phyloP scores from a whole-genome alignment of 495 filamentous ascomycete genomes.

The Haplographium delicatum region DNA sequence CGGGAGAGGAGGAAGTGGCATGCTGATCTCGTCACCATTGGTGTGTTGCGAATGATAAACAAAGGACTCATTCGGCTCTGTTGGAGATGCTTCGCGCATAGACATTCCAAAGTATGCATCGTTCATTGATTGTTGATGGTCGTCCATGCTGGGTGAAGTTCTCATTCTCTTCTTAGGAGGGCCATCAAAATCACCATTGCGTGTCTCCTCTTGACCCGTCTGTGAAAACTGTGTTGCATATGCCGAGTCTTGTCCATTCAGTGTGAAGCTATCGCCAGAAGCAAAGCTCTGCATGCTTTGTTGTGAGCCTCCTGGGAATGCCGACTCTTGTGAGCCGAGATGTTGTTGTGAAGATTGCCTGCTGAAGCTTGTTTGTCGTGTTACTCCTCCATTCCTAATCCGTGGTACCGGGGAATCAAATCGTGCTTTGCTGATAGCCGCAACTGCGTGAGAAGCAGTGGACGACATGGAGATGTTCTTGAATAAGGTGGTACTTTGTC shows the following conservation, averaged over 20 bases:
- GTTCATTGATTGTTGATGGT: constrained; percentile 25
- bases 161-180: constrained; percentile 81
- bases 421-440: constrained; percentile 90
- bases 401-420: constrained; percentile 81
- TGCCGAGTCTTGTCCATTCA: constrained; percentile 49
- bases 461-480: constrained; percentile 93
- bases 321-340: constrained; percentile 58
- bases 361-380: constrained; percentile 46
- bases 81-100: constrained; percentile 64
- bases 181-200: constrained; percentile 27
- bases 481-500: constrained; percentile 81
- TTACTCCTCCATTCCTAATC: constrained; percentile 34
- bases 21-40: constrained; percentile 44
- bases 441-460: constrained; percentile 85
- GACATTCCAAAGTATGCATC: constrained; percentile 47
- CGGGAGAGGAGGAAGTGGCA: constrained; percentile 64
- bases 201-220: constrained; percentile 6
- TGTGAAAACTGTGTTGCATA: constrained; percentile 37
- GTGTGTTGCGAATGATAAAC: constrained; percentile 56
- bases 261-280: constrained; percentile 58
- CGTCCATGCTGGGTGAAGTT: constrained; percentile 44
- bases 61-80: constrained; percentile 84
- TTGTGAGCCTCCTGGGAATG: constrained; percentile 52
- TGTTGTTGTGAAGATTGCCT: constrained; percentile 59
- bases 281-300: constrained; percentile 60